Base-by-base conservation (phyloP, 768 basidiomycete species). In the Coprinellus aureogranulatus region DNA sequence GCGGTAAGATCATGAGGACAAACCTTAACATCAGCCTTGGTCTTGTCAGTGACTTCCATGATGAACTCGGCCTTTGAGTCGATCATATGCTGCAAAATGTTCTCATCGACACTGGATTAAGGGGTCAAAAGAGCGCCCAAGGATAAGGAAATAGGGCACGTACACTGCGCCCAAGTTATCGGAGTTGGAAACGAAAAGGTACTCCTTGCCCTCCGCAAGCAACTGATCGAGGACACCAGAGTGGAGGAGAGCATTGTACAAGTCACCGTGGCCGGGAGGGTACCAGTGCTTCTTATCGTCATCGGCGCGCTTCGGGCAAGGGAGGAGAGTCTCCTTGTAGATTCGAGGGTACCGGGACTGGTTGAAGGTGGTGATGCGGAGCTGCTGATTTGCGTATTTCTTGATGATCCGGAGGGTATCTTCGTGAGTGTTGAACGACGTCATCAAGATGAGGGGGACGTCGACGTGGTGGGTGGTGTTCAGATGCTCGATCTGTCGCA, bases 391-490 rank as follows among this genome's bases (percentile, higher is more conserved):
- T 51, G 88, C 86, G 72, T 97, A 97, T 77, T 96, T 97, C 74
- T 97, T 93, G 75, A 95, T 93, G 81, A 97, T 92, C 63, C 92
- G 89, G 61, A 92, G 86, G 50, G 95, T 96, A 72, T 98, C 94
- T 37, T 97, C 92, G 71, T 94, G 91, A 20, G 95, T 98, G 81
- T 96, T 96, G 83, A 98, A 98, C 55, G 93, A 96, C 68, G 94
- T 97, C 96, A 97, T 96, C 68, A 98, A 86, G 76, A 97, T 90
- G 72, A 97, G 89, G n/a, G 93, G 94, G 45, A 96, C 92, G 74
- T 97, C 89, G 73, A 92, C 88, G 61, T 84, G 84, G 68, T 84
- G 78, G 49, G 85, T 82, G 53, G 87, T 89, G 81, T 95, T 94
- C 69, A 96, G 86, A 72, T 96, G 92, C 81, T 97, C 93, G 67